phyloP scores from a whole-genome alignment of 768 basidiomycete species.

The Pulveroboletus ravenelii region DNA sequence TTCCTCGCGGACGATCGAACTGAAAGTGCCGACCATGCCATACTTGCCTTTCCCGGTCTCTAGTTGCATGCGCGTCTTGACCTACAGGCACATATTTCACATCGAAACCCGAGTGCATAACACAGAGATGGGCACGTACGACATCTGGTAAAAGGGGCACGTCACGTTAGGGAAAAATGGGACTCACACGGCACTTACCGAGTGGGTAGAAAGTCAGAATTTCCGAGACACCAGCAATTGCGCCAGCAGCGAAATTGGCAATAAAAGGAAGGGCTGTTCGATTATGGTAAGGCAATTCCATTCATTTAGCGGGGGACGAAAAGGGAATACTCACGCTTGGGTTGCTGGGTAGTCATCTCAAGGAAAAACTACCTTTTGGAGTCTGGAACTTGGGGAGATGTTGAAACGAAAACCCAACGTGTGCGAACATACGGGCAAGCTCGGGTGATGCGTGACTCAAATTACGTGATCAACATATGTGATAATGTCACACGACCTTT shows the following conservation, averaged over 20 bases:
- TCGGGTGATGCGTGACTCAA: neutral
- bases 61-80: constrained; percentile 99
- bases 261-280: constrained; percentile 71
- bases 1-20: constrained; percentile 80
- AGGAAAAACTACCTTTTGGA: neutral
- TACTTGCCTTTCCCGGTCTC: constrained; percentile 72
- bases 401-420: neutral
- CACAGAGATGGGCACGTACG: constrained; percentile 43
- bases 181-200: constrained; percentile 45
- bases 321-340: constrained; percentile 25
- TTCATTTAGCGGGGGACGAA: neutral
- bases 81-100: constrained; percentile 41
- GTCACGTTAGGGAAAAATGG: neutral
- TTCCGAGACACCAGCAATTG: constrained; percentile 88
- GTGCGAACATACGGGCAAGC: neutral
- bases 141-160: constrained; percentile 56
- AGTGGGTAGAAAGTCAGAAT: constrained; percentile 87
- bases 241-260: constrained; percentile 92
- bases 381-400: neutral
- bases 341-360: constrained; percentile 29
- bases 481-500: constrained; percentile 13
- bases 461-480: constrained; percentile 16
- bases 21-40: constrained; percentile 81
- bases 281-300: constrained; percentile 6
- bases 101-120: neutral